Conservation (phyloP, 1,284 basidiomycete genomes). For the Sporisorium scitamineum region DNA sequence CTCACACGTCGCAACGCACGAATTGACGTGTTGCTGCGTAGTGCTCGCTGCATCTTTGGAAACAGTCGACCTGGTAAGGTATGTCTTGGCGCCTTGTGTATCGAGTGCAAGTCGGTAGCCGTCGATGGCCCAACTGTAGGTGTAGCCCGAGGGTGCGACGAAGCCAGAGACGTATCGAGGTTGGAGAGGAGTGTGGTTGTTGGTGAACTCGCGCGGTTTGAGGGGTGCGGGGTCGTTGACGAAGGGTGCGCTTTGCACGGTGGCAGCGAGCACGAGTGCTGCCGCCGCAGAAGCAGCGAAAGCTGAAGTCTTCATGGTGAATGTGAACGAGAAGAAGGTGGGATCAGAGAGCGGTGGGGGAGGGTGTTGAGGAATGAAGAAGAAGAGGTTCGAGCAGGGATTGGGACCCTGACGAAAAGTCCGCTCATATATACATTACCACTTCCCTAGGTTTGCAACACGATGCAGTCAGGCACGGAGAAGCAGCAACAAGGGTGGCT, state of each 20-base stretch:
- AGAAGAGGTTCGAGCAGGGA: background rate
- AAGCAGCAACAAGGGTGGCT: background rate
- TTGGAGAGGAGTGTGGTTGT: background rate
- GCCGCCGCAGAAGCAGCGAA: background rate
- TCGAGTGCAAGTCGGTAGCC: conserved; percentile 21
- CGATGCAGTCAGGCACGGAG: background rate
- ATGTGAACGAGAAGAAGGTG: background rate
- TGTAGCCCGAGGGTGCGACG: conserved; percentile 28
- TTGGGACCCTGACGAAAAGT: background rate
- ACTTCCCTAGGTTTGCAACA: too few species aligned
- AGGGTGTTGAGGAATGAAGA: background rate
- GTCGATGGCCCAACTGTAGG: conserved; percentile 30
- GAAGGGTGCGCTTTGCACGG: background rate
- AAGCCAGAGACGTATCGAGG: conserved; percentile 23
- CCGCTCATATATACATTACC: background rate
- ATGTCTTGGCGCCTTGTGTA: conserved; percentile 8
- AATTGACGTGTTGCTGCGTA: conserved; percentile 22
- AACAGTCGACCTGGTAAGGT: conserved; percentile 23
- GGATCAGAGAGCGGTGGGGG: background rate
- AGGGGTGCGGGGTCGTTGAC: background rate
- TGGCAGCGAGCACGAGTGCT: conserved; percentile 1
- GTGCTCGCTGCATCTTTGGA: conserved; percentile 8
- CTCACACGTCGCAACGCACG: conserved; percentile 20
- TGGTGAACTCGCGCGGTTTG: background rate
- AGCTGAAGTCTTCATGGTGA: background rate